Evolutionary conservation across 768 basidiomycete species (phyloP), one percentile per base, ranked within the genome.

Genomic region (Mycena alexandri): DNA sequence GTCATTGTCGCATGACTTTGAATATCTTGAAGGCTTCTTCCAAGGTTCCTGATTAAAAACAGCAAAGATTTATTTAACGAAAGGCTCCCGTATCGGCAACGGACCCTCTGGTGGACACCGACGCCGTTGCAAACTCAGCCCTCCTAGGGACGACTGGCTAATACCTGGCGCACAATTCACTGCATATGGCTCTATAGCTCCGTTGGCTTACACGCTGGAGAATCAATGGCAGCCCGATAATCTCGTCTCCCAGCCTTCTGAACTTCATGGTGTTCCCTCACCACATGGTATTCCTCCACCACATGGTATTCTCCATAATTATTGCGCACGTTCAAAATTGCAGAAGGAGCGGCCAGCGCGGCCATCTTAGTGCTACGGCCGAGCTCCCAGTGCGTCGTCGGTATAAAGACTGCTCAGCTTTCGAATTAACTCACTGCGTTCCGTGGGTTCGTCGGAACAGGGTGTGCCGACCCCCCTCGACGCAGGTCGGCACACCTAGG

Each of bases 251-350:
- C 53, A 13, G 53, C 11, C 25, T 24, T 42, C 33, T 42, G 36
- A 13, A 42, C 9, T 10, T 22, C 22, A 44, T 24, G n/a, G 43
- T 44, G 24, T 25, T 25, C 29, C 25, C 2, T 12, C 47, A 50
- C 46, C 58, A 60, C 58, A 48, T 60, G 47, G 58, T 48, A 12
- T 33, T 19, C 29, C 25, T 5, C 22, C 47, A 50, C 46, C 58
- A 60, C 58, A 48, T 60, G 47, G 58, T 48, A 12, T 33, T 19
- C 14, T 38, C 34, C 58, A 48, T 48, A 60, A 33, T 48, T 60
- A 25, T 25, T 48, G 24, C 46, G 58, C 58, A 60, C 58, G 58
- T 60, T 60, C 46, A 21, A 22, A 34, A 36, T 0, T 46, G 57
- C 34, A 24, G 43, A 59, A 46, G 57, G n/a, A 13, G 2, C 46